Evolutionary conservation across 139 green algal genomes (phyloP).

Genomic region (Volvox reticuliferus): DNA sequence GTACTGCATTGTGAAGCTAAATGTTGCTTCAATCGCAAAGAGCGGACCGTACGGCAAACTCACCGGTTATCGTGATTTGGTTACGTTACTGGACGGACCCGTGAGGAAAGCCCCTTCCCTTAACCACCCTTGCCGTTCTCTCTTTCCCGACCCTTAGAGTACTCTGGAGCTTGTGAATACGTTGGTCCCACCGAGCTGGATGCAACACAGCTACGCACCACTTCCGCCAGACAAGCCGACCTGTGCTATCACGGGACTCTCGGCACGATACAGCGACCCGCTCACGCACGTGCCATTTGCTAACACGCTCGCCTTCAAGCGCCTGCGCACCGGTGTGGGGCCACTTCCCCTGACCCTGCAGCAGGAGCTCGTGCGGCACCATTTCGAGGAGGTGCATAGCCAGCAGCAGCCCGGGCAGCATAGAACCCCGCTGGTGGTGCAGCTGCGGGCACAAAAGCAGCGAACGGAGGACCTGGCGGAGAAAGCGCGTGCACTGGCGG

Average conservation of each 20-base stretch:
- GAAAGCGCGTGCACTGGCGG: background rate
- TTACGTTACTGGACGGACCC: no score
- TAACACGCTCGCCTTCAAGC: constrained; percentile 45
- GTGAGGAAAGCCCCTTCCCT: no score
- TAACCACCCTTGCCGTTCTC: no score
- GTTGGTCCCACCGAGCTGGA: constrained; percentile 43
- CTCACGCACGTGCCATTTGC: constrained; percentile 32
- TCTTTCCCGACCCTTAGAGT: background rate
- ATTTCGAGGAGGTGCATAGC: constrained; percentile 20
- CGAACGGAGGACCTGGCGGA: background rate
- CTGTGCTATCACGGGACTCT: constrained; percentile 52
- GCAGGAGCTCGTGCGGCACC: constrained; percentile 40
- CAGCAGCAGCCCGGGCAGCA: background rate
- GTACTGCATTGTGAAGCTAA: no score
- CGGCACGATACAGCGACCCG: constrained; percentile 53
- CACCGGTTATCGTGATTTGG: no score
- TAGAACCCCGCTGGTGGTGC: background rate
- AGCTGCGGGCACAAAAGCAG: background rate
- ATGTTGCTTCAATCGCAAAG: no score
- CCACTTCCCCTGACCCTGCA: constrained; percentile 39
- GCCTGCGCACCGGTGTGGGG: constrained; percentile 43
- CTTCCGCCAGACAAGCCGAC: constrained; percentile 20
- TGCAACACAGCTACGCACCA: constrained; percentile 33
- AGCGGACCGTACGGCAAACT: no score
- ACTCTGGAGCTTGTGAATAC: constrained; percentile 59